These are phyloP conservation scores for Saraca asoca DNA, from an alignment of 331 rosid species.

Conservation along the genomic window DNA sequence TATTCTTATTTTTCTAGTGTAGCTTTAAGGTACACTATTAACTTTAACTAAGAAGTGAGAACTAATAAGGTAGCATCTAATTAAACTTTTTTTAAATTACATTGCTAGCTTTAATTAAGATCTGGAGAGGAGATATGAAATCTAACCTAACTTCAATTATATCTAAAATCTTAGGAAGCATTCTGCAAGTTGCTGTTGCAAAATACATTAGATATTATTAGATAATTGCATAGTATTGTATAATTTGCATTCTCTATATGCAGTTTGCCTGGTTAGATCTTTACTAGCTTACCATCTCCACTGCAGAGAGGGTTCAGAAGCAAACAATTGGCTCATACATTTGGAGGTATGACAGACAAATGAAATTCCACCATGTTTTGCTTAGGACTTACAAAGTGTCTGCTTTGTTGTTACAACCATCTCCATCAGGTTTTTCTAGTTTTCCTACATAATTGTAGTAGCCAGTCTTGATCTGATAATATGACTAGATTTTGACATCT, in stretches of 20 bases:
- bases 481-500: slow-evolving; percentile 30
- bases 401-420: slow-evolving; percentile 5
- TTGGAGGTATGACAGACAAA: slow-evolving; percentile 56
- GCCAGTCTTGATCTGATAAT: slow-evolving; percentile 12
- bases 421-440: too few species aligned
- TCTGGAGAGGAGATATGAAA: slow-evolving; percentile 5
- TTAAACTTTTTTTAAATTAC: slow-evolving; percentile 11
- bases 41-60: too few species aligned
- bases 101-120: slow-evolving; percentile 25
- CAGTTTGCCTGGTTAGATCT: slow-evolving; percentile 86
- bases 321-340: slow-evolving; percentile 73
- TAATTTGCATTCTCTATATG: slow-evolving; percentile 32
- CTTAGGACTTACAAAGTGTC: not conserved
- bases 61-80: too few species aligned
- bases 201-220: not conserved
- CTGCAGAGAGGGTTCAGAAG: slow-evolving; percentile 68
- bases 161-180: slow-evolving; percentile 17
- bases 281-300: slow-evolving; percentile 77
- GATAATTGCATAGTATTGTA: slow-evolving; percentile 25
- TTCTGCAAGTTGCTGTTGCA: slow-evolving; percentile 31
- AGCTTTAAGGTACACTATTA: too few species aligned
- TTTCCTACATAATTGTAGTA: too few species aligned
- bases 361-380: not conserved
- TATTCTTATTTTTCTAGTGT: not conserved
- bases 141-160: not conserved